phyloP scores from a whole-genome alignment of 2,329 filamentous ascomycete species.

The Penicillium sclerotigenum region DNA sequence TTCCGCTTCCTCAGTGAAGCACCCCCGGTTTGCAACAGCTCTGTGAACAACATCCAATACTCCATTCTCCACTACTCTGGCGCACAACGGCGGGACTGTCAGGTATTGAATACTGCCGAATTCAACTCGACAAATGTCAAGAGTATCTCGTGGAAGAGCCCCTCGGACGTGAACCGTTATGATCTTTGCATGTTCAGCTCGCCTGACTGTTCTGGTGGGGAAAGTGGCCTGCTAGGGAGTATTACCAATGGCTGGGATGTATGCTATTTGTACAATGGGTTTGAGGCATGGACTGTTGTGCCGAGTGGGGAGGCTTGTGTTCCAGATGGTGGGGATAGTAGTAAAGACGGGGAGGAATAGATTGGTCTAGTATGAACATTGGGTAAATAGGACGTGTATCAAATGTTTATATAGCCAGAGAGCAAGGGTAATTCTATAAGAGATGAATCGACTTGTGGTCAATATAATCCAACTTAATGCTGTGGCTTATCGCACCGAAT shows the following conservation, averaged over 20 bases:
- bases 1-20: constrained; percentile 32
- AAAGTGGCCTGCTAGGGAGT: not conserved
- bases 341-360: not conserved
- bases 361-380: not conserved
- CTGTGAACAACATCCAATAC: constrained; percentile 16
- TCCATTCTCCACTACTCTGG: constrained; percentile 23
- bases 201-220: constrained; percentile 10
- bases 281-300: constrained; percentile 22
- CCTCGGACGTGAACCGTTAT: constrained; percentile 3
- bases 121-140: constrained; percentile 19
- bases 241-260: constrained; percentile 27
- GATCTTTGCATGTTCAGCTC: constrained; percentile 26
- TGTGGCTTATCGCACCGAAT: no score
- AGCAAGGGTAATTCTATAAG: no score
- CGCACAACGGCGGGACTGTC: constrained; percentile 6
- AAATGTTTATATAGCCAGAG: no score
- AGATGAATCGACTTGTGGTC: no score
- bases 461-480: no score
- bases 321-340: not conserved
- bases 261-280: constrained; percentile 24
- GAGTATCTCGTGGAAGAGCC: constrained; percentile 29
- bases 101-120: not conserved
- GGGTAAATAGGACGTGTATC: not conserved
- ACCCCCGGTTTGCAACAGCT: constrained; percentile 26
- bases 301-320: constrained; percentile 14